A percentile compares a stretch with the other conserved stretches of the same genome.
phyloP scores from a whole-genome alignment of 495 filamentous ascomycete genomes.

The Mytilinidion resinicola region DNA sequence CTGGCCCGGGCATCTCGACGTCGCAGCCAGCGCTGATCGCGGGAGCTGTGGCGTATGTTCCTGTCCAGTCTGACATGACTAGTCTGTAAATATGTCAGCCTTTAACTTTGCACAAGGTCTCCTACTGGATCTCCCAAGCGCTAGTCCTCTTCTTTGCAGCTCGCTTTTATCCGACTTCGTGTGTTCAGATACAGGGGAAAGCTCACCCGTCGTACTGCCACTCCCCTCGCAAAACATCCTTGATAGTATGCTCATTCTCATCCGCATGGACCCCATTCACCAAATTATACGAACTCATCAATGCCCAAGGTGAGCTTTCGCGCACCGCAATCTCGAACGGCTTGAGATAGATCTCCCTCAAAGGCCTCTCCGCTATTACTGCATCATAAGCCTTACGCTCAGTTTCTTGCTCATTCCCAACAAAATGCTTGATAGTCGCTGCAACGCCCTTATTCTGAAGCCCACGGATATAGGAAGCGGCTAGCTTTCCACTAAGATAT shows the following conservation, averaged over 20 bases:
- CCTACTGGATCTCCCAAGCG: slow-evolving; percentile 34
- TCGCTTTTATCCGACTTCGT: neutral
- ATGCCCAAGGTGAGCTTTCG: slow-evolving; percentile 55
- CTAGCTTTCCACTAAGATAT: slow-evolving; percentile 29
- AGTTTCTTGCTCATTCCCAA: slow-evolving; percentile 32
- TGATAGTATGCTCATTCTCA: slow-evolving; percentile 57
- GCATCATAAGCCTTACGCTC: slow-evolving; percentile 21
- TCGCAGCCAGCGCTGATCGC: slow-evolving; percentile 27
- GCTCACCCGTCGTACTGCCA: slow-evolving; percentile 59
- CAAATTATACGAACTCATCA: slow-evolving; percentile 75
- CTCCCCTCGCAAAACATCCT: slow-evolving; percentile 60
- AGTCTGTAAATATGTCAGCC: slow-evolving; percentile 26
- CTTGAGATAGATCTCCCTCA: slow-evolving; percentile 71
- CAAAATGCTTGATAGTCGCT: slow-evolving; percentile 33
- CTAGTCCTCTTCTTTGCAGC: slow-evolving; percentile 52
- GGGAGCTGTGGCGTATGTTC: slow-evolving; percentile 24
- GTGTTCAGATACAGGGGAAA: neutral
- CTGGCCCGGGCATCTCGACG: slow-evolving; percentile 29
- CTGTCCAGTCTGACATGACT: slow-evolving; percentile 32
- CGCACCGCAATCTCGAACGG: slow-evolving; percentile 67
- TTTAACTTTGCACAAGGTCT: neutral
- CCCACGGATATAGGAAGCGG: slow-evolving; percentile 28
- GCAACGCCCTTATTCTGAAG: slow-evolving; percentile 28
- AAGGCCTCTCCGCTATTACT: slow-evolving; percentile 46
- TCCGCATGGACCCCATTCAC: slow-evolving; percentile 66